Base-by-base conservation (phyloP, 1,139 yeast genomes). In the Schizosaccharomyces versatilis region DNA sequence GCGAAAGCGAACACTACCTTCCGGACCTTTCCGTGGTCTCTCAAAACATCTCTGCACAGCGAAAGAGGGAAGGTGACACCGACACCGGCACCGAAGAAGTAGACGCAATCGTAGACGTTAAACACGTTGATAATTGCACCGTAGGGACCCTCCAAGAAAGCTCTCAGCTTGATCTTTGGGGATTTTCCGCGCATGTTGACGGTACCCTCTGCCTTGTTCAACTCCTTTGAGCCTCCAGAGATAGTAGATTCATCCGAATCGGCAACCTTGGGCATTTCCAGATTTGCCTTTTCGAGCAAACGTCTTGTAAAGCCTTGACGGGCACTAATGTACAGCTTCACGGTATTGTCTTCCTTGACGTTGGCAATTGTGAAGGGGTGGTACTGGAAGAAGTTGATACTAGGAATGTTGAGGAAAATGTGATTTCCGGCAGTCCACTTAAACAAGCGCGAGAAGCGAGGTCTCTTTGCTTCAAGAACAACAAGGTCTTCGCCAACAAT, bases 351-450 rank as follows among this genome's bases (percentile, higher is more conserved):
- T 10, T 14, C 14, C 19, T 32, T 32, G 38, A 32, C n/a, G 14
- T 32, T 44, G 7, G 32, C 36, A 14, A 44, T 24, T 3, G 49
- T 44, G n/a, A 44, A 44, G 32, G 49, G 49, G 32, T 44, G 49
- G 19, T 19, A 32, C 19, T 44, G 49, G 38, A 32, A 44, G 7
- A 19, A 44, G n/a, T 36, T 44, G 9, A 44, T n/a, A n/a, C 14
- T 19, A 6, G 49, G 49, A 7, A 44, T 44, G 38, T 44, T 44
- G 36, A 44, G 8, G 32, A 19, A 44, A 19, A 44, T 32, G 32
- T 44, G 49, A 44, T 32, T 44, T 5, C 49, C 49, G n/a, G 49
- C 49, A 12, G 49, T 36, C 49, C 49, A 44, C 3, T 32, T 32
- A 9, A 44, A 32, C 7, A 44, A 17, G 12, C 19, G 32, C 19